Base-by-base conservation (phyloP, 768 basidiomycete species). In the Naganishia vaughanmartiniae region DNA sequence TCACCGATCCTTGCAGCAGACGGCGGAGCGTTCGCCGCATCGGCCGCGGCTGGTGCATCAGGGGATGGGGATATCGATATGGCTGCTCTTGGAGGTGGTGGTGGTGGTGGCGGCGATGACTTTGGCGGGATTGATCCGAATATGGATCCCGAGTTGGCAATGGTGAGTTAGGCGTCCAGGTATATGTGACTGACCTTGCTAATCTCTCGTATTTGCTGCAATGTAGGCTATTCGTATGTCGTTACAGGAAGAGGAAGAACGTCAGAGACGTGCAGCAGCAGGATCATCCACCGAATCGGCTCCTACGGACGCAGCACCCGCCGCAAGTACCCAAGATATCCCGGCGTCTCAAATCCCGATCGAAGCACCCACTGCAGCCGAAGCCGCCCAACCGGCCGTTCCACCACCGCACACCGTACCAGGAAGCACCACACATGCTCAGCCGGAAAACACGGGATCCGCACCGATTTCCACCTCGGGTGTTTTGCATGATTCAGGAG, bases 181-280 rank as follows among this genome's bases (percentile, higher is more conserved):
- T 10, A 11, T 48, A 31, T 12, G 48, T 4, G 19, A 14, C n/a
- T 34, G 24, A 51, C 28, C 9, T 45, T 26, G 55, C 46, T 63
- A 11, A 60, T n/a, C 33, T n/a, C 14, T 19, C 12, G 36, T 19
- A 24, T 2, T 24, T 46, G 24, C 39, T 48, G 42, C 74, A 51
- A 21, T 6, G n/a, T 14, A 96, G 94, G 95, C 93, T 12, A 86
- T 99, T 51, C 90, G 94, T 42, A 92, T 98, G 91, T 97, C 94
- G 0, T 88, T 98, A 86, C 91, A 95, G 83, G 80, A 81, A 73
- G 79, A 78, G 30, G 93, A 96, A 79, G 92, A 93, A 63, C 88
- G 89, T 77, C 92, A 91, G 21, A 88, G 93, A 31, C 77, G 84
- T 86, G 84, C 84, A 11, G 83, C 85, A 6, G 70, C 72, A 4